Evolutionary conservation across 345 rosid genomes (phyloP).

Genomic region (Angophora floribunda): DNA sequence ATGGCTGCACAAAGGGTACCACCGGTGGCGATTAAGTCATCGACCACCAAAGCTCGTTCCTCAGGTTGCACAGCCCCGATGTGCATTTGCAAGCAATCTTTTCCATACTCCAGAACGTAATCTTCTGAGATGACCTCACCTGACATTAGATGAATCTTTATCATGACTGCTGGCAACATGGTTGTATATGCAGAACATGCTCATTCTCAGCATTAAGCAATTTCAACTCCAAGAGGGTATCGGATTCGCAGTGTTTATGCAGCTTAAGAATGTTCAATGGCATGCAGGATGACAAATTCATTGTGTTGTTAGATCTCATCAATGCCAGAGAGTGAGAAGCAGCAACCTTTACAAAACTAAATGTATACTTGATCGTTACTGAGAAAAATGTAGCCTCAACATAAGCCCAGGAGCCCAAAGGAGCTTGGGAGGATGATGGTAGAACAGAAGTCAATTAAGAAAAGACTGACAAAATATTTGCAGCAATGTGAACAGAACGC

Average conservation of each 20-base stretch:
- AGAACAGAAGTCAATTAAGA: background rate
- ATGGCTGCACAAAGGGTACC: slow-evolving; percentile 96
- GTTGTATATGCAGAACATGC: background rate
- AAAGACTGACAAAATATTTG: background rate
- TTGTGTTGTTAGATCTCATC: background rate
- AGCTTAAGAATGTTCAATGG: background rate
- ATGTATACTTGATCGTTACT: background rate
- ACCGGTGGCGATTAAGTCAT: slow-evolving; percentile 90
- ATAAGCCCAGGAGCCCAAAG: background rate
- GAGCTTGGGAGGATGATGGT: background rate
- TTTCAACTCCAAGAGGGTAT: background rate
- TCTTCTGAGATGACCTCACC: slow-evolving; percentile 86
- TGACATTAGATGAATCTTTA: slow-evolving; percentile 5
- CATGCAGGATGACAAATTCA: background rate
- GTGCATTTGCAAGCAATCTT: slow-evolving; percentile 87
- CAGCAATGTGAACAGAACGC: background rate
- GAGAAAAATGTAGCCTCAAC: background rate
- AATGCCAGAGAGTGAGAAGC: background rate
- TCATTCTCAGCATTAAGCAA: background rate
- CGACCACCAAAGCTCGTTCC: slow-evolving; percentile 83
- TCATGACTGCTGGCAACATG: background rate
- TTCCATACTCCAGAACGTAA: slow-evolving; percentile 81
- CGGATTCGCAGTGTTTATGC: background rate
- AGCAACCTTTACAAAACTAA: background rate
- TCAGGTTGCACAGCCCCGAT: slow-evolving; percentile 75